A percentile compares a stretch with the other conserved stretches of the same genome.
Conservation (phyloP, 192 early-diverging fungal genomes). For the Coemansia umbellata region DNA sequence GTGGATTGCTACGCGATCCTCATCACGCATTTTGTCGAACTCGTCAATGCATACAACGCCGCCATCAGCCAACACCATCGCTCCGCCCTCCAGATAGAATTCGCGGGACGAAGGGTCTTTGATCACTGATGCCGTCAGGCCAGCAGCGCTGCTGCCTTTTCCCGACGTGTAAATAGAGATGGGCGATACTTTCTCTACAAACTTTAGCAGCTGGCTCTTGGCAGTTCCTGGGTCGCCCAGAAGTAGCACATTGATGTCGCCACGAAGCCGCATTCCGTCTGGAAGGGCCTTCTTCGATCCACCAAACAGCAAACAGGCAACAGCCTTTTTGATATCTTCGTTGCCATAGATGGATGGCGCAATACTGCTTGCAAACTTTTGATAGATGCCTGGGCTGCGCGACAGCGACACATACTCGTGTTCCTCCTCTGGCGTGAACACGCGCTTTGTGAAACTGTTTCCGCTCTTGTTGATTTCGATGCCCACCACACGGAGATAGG, state of each 20-base stretch:
- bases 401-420: slow-evolving; percentile 88
- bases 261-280: slow-evolving; percentile 94
- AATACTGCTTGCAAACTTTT: slow-evolving; percentile 87
- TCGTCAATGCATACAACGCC: slow-evolving; percentile 99
- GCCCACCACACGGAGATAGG: slow-evolving; percentile 93
- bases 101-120: slow-evolving; percentile 88
- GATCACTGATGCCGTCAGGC: slow-evolving; percentile 97
- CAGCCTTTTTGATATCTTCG: slow-evolving; percentile 95
- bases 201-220: slow-evolving; percentile 97
- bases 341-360: slow-evolving; percentile 97
- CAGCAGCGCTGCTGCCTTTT: slow-evolving; percentile 97
- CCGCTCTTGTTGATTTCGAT: slow-evolving; percentile 78
- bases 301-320: slow-evolving; percentile 91
- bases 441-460: slow-evolving; percentile 56
- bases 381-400: slow-evolving; percentile 80
- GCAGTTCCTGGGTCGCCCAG: slow-evolving; percentile 99
- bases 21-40: slow-evolving; percentile 99
- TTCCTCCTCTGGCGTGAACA: slow-evolving; percentile 90
- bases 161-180: slow-evolving; percentile 99
- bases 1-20: slow-evolving; percentile 99
- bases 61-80: slow-evolving; percentile 98
- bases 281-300: slow-evolving; percentile 95
- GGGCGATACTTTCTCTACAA: slow-evolving; percentile 96
- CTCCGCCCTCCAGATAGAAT: slow-evolving; percentile 97
- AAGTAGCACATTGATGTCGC: slow-evolving; percentile 96